Base-by-base conservation (phyloP, 306 rosid genomes). In the Pyrus bretschneideri region DNA sequence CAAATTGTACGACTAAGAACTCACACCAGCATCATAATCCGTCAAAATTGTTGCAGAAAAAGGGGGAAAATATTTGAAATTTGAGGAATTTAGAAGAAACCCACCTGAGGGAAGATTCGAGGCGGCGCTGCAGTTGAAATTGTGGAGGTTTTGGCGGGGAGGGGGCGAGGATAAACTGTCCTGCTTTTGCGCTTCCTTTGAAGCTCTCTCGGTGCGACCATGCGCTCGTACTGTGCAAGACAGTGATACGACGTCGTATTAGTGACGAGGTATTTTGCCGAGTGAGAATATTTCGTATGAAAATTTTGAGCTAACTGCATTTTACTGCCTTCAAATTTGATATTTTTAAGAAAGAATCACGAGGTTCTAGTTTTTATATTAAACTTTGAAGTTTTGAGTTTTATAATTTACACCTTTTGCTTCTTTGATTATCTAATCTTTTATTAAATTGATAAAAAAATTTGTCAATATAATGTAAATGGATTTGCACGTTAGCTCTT, bases 41-140 rank as follows among this genome's bases (percentile, higher is more conserved):
- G 27, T 27, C 38, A 61, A 31, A 61, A 61, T 4, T 61, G 7
- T 51, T 27, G 7, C 55, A 54, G 31, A 18, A 59, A 59, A 59
- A 6, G 15, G 5, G 12, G 3, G 0, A 25, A n/a, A 59, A 42
- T 60, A 58, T 45, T 9, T 42, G 23, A 30, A n/a, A 72, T 30
- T 11, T 11, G 8, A 49, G 27, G 42, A 40, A 18, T 5, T 3
- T 11, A 22, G 45, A 3, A 11, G 49, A 17, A 11, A 49, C 70
- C 11, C 14, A 82, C 85, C 85, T 77, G 79, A 60, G 21, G 13
- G 77, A 5, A 71, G 67, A 67, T 57, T 4, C 35, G 40, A 49
- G 79, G 75, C 23, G 49, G 70, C 31, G 79, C 64, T 65, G 69
- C 45, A 46, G 75, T 19, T 58, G 72, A 68, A n/a, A 31, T 14